These are phyloP conservation scores for Nicotiana benthamiana DNA, from an alignment of 257 asterid genomes.

Conservation along the genomic window DNA sequence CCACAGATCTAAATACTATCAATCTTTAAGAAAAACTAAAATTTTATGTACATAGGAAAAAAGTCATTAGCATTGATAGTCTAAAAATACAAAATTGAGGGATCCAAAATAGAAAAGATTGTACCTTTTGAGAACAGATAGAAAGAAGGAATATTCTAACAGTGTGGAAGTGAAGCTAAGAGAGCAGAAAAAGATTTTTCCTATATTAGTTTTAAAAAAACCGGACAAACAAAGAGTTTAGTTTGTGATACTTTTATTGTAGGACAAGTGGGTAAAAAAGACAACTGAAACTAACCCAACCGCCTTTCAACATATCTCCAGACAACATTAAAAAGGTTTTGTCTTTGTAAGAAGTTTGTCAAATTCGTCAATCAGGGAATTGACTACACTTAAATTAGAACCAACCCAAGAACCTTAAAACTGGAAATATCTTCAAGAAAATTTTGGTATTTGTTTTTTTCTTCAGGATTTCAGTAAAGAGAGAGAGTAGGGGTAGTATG, in stretches of 20 bases:
- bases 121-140: not conserved
- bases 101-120: slow-evolving; percentile 11
- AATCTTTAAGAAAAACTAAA: not conserved
- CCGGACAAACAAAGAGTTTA: slow-evolving; percentile 5
- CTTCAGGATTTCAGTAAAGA: not conserved
- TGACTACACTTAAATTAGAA: not conserved
- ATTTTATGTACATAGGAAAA: not conserved
- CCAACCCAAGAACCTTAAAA: not conserved
- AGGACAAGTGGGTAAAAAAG: not conserved
- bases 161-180: not conserved
- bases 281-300: not conserved
- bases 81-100: slow-evolving; percentile 9
- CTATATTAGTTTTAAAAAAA: not conserved
- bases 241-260: not conserved
- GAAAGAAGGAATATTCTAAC: not conserved
- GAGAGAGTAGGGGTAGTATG: not conserved
- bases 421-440: not conserved
- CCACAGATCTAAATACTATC: slow-evolving; percentile 15
- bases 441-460: not conserved
- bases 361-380: not conserved
- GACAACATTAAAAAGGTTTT: too few species aligned
- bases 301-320: not conserved
- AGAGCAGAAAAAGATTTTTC: not conserved
- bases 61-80: slow-evolving; percentile 6
- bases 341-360: not conserved